Percentiles rank a stretch among this genome's conserved stretches.
Evolutionary conservation across 2,329 filamentous ascomycete species (phyloP).

Genomic region (Fusarium chaquense): DNA sequence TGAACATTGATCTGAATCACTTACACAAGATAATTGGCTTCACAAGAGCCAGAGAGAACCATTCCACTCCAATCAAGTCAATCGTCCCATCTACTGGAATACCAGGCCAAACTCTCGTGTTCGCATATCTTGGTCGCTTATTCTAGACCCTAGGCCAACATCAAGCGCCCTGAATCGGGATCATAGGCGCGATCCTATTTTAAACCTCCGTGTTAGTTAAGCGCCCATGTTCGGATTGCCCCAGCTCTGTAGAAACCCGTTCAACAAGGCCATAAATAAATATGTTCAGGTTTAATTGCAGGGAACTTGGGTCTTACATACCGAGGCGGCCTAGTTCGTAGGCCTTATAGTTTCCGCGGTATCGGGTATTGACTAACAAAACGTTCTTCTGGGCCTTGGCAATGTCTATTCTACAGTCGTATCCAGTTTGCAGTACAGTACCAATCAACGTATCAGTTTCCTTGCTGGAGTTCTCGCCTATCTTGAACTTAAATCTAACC

Average conservation of each 20-base stretch:
- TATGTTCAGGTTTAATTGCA: background rate
- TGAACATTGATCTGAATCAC: background rate
- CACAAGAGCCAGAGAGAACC: background rate
- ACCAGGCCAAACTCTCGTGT: conserved; percentile 1
- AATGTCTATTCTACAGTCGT: background rate
- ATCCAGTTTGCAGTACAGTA: background rate
- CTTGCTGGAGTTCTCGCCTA: background rate
- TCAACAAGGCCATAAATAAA: background rate
- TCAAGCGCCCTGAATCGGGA: conserved; percentile 3
- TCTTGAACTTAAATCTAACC: background rate
- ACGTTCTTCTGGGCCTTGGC: background rate
- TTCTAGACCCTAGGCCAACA: background rate
- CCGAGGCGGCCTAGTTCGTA: background rate
- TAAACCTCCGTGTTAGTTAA: conserved; percentile 24
- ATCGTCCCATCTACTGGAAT: background rate
- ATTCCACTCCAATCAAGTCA: background rate
- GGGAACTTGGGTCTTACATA: background rate
- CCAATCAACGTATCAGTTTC: background rate
- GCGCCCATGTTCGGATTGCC: conserved; percentile 15
- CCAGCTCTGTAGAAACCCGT: conserved; percentile 15
- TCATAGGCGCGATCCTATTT: conserved; percentile 45
- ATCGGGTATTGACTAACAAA: background rate
- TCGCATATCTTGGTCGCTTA: conserved; percentile 26
- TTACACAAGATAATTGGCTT: background rate
- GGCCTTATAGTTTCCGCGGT: background rate